A percentile compares a stretch with the other conserved stretches of the same genome.
Conservation (phyloP, 225 moss, liverwort and hornwort genomes). For the Antitrichia curtipendula region DNA sequence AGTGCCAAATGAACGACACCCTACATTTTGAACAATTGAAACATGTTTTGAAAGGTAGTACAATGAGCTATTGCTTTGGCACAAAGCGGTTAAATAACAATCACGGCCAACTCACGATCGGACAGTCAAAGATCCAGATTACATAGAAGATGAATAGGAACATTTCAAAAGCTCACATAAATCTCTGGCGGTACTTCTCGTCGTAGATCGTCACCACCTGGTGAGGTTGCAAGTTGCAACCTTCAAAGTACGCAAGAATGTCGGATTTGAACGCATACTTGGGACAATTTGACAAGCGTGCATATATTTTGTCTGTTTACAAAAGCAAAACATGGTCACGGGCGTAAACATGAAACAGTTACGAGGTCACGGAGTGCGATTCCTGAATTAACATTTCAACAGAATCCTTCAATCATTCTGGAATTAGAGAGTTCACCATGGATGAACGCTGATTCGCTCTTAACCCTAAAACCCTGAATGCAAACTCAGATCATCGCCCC, state of each 20-base stretch:
- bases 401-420: background rate
- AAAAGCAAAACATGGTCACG: background rate
- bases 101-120: background rate
- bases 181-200: constrained; percentile 55
- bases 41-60: background rate
- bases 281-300: constrained; percentile 56
- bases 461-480: background rate
- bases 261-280: constrained; percentile 73
- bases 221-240: constrained; percentile 49
- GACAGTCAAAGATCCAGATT: background rate
- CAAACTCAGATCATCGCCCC: background rate
- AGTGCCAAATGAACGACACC: background rate
- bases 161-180: constrained; percentile 35
- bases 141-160: background rate
- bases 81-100: background rate
- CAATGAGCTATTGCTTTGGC: background rate
- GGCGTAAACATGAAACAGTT: background rate
- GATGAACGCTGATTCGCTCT: background rate
- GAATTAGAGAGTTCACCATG: background rate
- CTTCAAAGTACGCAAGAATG: constrained; percentile 51
- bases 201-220: constrained; percentile 64
- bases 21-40: background rate
- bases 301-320: constrained; percentile 47
- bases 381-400: background rate
- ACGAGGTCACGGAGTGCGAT: background rate